A percentile compares a stretch with the other conserved stretches of the same genome.
Evolutionary conservation across 345 rosid genomes (phyloP).

Genomic region (Eucalyptus coolabah): DNA sequence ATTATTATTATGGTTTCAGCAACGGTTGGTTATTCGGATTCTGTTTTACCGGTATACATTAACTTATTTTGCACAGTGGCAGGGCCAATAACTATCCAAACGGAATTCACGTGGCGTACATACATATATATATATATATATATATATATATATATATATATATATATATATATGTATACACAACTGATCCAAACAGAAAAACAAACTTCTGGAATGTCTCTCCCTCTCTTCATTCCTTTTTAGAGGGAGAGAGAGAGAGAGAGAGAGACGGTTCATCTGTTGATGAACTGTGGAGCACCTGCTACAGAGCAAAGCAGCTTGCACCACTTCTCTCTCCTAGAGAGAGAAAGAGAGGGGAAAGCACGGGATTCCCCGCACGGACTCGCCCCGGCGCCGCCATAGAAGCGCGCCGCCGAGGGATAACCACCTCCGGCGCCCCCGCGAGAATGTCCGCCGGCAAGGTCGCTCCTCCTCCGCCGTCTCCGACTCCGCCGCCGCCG

Average conservation of each 20-base stretch:
- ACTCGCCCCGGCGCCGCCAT: background rate
- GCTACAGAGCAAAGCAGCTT: background rate
- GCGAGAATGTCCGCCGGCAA: background rate
- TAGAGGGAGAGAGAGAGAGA: background rate
- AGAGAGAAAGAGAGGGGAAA: background rate
- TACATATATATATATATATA: too few relatives aligned
- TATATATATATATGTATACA: too few relatives aligned
- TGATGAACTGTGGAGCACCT: background rate
- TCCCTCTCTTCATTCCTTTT: background rate
- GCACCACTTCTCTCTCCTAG: background rate
- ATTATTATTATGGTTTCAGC: background rate
- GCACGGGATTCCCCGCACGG: background rate
- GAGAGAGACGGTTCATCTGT: background rate
- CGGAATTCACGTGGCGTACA: background rate
- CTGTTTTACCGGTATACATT: background rate
- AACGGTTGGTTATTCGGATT: background rate
- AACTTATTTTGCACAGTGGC: background rate
- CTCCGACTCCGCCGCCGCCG: background rate
- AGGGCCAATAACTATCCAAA: background rate
- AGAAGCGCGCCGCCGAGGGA: background rate
- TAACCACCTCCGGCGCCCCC: background rate
- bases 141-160: accelerated
- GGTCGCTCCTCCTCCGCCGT: background rate
- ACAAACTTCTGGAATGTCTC: background rate
- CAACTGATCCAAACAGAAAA: background rate